Conservation (phyloP, 78 protist species). For the Neovahlkampfia damariscottae region DNA sequence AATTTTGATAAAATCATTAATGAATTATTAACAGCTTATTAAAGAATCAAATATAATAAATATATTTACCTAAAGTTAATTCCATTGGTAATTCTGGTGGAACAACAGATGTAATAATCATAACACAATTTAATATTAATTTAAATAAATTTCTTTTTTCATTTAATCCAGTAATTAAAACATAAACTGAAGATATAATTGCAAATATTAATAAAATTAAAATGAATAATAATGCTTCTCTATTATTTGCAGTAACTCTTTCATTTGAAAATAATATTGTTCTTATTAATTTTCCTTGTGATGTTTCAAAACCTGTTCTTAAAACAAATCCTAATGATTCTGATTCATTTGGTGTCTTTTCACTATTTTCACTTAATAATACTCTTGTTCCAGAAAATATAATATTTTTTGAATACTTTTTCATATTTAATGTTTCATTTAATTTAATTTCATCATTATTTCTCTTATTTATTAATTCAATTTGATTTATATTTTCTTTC, state of each 20-base stretch:
- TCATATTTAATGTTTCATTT: background rate
- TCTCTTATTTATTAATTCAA: no score
- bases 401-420: constrained; percentile 35
- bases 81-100: constrained; percentile 99
- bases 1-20: constrained; percentile 43
- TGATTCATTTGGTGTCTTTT: background rate
- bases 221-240: constrained; percentile 74
- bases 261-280: constrained; percentile 74
- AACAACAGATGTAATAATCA: constrained; percentile 89
- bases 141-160: constrained; percentile 48
- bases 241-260: constrained; percentile 58
- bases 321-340: constrained; percentile 39
- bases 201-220: constrained; percentile 78
- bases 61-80: constrained; percentile 72
- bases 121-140: constrained; percentile 72
- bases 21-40: constrained; percentile 80
- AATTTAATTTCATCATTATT: background rate
- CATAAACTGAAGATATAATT: constrained; percentile 65
- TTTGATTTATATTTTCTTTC: constrained; percentile 48
- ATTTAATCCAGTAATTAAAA: constrained; percentile 38
- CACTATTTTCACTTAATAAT: constrained; percentile 56
- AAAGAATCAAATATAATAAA: no score
- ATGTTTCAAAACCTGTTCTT: constrained; percentile 75
- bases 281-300: constrained; percentile 85
- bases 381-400: constrained; percentile 77